Evolutionary conservation across 2,329 filamentous ascomycete genomes (phyloP).

Genomic region (Myriosclerotinia duriaeana): DNA sequence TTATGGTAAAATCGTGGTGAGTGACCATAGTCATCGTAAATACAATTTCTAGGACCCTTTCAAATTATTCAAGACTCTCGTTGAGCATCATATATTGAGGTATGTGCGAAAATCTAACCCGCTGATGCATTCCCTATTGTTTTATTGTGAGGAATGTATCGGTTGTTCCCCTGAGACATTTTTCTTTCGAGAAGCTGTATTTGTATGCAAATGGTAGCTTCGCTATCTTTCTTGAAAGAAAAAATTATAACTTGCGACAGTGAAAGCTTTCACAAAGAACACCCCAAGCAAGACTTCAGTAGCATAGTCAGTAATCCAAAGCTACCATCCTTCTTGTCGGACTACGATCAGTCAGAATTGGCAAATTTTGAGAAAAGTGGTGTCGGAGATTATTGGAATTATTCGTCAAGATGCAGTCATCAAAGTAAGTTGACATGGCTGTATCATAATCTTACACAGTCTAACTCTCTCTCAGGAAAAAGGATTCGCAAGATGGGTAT

Average conservation of each 20-base stretch:
- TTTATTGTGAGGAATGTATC: conserved; percentile 8
- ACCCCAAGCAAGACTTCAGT: not conserved
- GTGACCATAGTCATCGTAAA: not conserved
- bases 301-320: not conserved
- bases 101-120: not conserved
- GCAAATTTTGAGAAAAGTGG: not conserved
- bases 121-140: not conserved
- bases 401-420: not conserved
- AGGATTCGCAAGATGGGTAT: not conserved
- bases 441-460: not conserved
- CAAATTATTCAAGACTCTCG: not conserved
- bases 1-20: not conserved
- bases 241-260: not conserved
- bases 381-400: not conserved
- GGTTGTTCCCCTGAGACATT: not conserved
- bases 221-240: conserved; percentile 11
- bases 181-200: conserved; percentile 11
- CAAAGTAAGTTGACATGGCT: not conserved
- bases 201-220: conserved; percentile 18
- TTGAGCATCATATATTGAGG: not conserved
- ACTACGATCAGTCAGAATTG: not conserved
- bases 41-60: not conserved
- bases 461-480: not conserved
- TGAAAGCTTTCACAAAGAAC: conserved; percentile 11
- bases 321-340: not conserved